phyloP scores from a whole-genome alignment of 78 protist genomes.

The Ministeria vibrans region DNA sequence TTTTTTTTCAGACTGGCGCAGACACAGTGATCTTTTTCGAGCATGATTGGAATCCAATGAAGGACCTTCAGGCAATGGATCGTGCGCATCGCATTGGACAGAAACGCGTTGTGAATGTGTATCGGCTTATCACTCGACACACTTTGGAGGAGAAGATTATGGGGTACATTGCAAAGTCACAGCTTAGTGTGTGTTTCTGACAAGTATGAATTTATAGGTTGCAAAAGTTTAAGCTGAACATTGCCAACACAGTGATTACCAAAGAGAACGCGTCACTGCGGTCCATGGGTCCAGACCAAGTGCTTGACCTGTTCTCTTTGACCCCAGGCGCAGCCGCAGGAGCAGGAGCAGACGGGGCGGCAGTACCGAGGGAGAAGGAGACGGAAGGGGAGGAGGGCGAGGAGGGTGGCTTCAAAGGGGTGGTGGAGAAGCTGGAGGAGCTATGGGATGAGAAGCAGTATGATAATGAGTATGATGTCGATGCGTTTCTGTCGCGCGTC shows the following conservation, averaged over 20 bases:
- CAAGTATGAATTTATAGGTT: too few relatives aligned
- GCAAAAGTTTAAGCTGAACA: conserved; percentile 75
- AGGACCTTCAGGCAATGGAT: conserved; percentile 95
- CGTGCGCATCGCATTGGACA: conserved; percentile 96
- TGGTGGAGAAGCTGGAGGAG: not conserved
- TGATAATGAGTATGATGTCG: conserved; percentile 9
- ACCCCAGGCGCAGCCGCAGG: not conserved
- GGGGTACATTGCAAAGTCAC: too few relatives aligned
- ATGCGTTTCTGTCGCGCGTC: conserved; percentile 3
- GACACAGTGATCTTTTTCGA: conserved; percentile 95
- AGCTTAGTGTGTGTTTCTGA: too few relatives aligned
- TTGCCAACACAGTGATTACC: conserved; percentile 75
- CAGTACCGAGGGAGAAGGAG: not conserved
- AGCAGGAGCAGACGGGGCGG: not conserved
- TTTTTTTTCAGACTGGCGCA: conserved; percentile 81
- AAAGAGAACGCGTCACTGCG: conserved; percentile 56
- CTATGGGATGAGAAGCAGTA: conserved; percentile 18
- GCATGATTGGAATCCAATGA: conserved; percentile 96
- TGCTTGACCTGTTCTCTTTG: conserved; percentile 48
- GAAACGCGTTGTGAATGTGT: conserved; percentile 82
- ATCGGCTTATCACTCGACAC: conserved; percentile 77
- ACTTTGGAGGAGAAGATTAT: conserved; percentile 93
- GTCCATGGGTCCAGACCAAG: conserved; percentile 56
- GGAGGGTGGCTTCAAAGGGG: not conserved
- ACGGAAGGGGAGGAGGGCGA: not conserved